phyloP scores from a whole-genome alignment of 2,329 filamentous ascomycete genomes.

The Fusarium setosum region DNA sequence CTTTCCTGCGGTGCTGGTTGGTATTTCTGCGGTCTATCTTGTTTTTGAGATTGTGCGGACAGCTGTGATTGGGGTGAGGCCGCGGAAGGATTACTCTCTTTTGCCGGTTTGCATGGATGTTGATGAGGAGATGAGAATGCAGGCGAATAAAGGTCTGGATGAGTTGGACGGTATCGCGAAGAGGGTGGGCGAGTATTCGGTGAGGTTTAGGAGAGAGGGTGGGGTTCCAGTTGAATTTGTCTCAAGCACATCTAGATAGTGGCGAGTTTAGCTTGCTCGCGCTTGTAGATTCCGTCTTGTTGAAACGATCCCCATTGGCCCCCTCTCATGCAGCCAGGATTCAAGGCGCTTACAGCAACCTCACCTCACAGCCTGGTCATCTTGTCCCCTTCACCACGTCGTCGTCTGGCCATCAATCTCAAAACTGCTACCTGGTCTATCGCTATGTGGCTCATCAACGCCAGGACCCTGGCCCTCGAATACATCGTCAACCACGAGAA shows the following conservation, averaged over 20 bases:
- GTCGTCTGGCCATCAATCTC: too few relatives aligned
- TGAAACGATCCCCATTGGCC: too few relatives aligned
- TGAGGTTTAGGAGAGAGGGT: neutral
- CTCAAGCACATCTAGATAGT: neutral
- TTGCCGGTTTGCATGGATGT: neutral
- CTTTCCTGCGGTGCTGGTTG: neutral
- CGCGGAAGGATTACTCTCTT: neutral
- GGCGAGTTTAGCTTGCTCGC: too few relatives aligned
- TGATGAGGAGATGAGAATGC: neutral
- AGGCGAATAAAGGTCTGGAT: neutral
- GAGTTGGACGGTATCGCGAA: neutral
- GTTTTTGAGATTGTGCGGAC: neutral
- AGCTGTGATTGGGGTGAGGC: neutral
- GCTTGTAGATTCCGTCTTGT: too few relatives aligned
- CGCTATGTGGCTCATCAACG: constrained; percentile 41
- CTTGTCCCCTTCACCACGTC: too few relatives aligned
- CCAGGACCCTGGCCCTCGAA: constrained; percentile 26
- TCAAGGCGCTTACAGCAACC: too few relatives aligned
- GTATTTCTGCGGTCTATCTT: neutral
- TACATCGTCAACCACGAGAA: constrained; percentile 21
- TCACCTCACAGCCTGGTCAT: too few relatives aligned
- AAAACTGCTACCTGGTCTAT: neutral
- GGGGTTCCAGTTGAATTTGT: neutral
- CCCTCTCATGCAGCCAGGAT: too few relatives aligned
- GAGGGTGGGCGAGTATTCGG: neutral